These are phyloP conservation scores for Delphinella strobiligena DNA, from an alignment of 2,329 filamentous ascomycete species.

Conservation along the genomic window DNA sequence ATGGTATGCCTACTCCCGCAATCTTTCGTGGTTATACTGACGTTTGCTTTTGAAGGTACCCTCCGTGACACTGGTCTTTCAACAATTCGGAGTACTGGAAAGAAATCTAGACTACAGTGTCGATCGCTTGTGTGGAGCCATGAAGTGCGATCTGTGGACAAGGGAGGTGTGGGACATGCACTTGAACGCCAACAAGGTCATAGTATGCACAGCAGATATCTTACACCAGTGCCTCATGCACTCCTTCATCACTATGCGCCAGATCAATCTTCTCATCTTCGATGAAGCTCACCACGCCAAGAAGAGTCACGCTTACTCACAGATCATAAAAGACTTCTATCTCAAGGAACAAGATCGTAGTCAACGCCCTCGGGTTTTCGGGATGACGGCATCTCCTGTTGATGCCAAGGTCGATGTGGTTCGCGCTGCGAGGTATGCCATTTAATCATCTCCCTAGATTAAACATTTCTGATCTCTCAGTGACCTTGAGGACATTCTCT, in stretches of 20 bases:
- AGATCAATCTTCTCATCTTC: constrained; percentile 84
- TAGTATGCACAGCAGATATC: constrained; percentile 88
- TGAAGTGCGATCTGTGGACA: constrained; percentile 50
- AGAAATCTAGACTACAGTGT: constrained; percentile 70
- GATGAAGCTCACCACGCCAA: constrained; percentile 96
- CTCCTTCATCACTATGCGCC: constrained; percentile 65
- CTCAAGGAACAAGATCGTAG: constrained; percentile 31
- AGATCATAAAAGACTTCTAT: constrained; percentile 83
- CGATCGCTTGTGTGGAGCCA: constrained; percentile 60
- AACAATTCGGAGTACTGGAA: constrained; percentile 73
- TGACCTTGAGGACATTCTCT: constrained; percentile 64
- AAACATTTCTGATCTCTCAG: constrained; percentile 4
- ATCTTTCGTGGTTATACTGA: too few species aligned
- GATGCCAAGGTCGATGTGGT: constrained; percentile 67
- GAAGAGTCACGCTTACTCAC: constrained; percentile 81
- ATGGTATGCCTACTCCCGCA: too few species aligned
- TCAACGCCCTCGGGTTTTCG: constrained; percentile 65
- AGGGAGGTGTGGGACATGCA: constrained; percentile 47
- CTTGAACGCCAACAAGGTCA: constrained; percentile 58
- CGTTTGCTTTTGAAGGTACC: too few species aligned
- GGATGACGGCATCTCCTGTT: constrained; percentile 94
- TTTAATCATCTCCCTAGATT: background rate
- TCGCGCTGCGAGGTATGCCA: constrained; percentile 46
- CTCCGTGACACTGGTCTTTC: constrained; percentile 79
- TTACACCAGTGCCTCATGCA: constrained; percentile 66